These are phyloP conservation scores for Populus alba DNA, from an alignment of 345 rosid species.

Conservation along the genomic window DNA sequence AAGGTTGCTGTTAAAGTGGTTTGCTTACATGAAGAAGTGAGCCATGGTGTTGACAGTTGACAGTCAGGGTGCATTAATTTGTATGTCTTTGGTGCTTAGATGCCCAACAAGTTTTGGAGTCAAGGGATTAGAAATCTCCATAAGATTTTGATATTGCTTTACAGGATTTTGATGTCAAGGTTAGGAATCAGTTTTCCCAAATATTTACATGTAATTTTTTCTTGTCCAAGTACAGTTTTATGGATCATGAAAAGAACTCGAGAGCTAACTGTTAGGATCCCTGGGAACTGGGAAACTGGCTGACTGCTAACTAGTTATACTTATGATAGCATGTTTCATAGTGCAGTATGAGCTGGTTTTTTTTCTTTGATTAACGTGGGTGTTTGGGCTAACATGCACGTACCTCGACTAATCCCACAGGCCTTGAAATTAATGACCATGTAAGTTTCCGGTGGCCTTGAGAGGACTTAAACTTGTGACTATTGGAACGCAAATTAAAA, in stretches of 20 bases:
- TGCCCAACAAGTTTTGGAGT: not conserved
- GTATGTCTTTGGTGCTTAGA: not conserved
- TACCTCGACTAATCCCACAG: too few species aligned
- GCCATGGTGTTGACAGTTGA: not conserved
- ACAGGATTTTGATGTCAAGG: too few species aligned
- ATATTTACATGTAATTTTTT: not conserved
- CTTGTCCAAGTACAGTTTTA: not conserved
- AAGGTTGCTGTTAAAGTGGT: not conserved
- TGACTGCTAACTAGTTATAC: not conserved
- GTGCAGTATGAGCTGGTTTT: not conserved
- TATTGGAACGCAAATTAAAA: too few species aligned
- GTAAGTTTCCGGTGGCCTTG: accelerated
- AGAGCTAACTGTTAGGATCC: not conserved
- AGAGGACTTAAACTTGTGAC: accelerated
- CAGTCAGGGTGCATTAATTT: not conserved
- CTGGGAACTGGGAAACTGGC: not conserved
- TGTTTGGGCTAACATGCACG: too few species aligned
- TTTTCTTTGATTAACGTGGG: too few species aligned
- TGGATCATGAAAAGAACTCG: too few species aligned
- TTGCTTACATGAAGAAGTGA: not conserved
- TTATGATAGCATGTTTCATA: too few species aligned
- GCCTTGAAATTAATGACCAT: too few species aligned
- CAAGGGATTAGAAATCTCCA: not conserved
- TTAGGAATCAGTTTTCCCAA: not conserved
- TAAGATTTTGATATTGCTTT: not conserved